Evolutionary conservation across 768 basidiomycete genomes (phyloP).

Genomic region (Pleurotus salmoneostramineus): DNA sequence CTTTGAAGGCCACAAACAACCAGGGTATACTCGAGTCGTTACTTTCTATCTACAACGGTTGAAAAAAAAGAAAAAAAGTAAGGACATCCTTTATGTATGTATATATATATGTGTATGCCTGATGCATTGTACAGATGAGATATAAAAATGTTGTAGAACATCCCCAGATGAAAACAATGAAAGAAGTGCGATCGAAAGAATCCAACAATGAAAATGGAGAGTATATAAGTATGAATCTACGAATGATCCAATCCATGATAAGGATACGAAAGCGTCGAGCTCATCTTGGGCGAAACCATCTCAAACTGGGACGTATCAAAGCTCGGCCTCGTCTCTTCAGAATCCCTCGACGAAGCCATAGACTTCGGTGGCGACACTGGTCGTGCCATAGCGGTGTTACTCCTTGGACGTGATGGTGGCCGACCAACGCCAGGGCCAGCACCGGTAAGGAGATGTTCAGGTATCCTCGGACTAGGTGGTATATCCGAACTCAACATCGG

Average conservation of each 20-base stretch:
- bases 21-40: too few relatives aligned
- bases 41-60: too few relatives aligned
- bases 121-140: slow-evolving; percentile 7
- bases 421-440: slow-evolving; percentile 10
- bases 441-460: slow-evolving; percentile 37
- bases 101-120: background rate
- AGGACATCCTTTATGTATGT: too few relatives aligned
- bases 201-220: background rate
- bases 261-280: slow-evolving; percentile 48
- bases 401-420: slow-evolving; percentile 18
- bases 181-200: background rate
- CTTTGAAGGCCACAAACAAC: too few relatives aligned
- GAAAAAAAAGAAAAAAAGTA: too few relatives aligned
- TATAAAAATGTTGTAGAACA: slow-evolving; percentile 6
- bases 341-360: slow-evolving; percentile 37
- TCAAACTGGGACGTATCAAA: slow-evolving; percentile 68
- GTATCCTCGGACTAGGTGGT: slow-evolving; percentile 63
- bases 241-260: slow-evolving; percentile 50
- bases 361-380: slow-evolving; percentile 30
- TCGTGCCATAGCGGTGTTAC: slow-evolving; percentile 18
- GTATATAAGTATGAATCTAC: slow-evolving; percentile 2
- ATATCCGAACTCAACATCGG: slow-evolving; percentile 39
- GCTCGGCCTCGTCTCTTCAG: slow-evolving; percentile 43
- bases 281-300: slow-evolving; percentile 51
- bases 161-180: background rate